Base-by-base conservation (phyloP, 768 basidiomycete species). In the Boletellus sp. region DNA sequence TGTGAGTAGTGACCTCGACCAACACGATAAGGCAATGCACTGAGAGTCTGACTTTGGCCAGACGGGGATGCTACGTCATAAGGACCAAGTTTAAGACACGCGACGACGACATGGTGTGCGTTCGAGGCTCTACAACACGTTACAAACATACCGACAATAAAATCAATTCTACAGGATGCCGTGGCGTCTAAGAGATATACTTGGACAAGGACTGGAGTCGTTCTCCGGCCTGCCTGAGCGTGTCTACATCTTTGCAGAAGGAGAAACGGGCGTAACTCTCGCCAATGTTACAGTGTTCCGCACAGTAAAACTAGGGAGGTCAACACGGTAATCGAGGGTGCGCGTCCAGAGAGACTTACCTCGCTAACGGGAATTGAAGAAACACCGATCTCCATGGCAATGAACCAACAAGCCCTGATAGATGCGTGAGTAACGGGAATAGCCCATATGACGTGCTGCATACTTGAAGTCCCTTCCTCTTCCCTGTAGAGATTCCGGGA, bases 311-410 rank as follows among this genome's bases (percentile, higher is more conserved):
- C 90, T 94, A 51, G 32, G 24, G 52, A 35, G 48, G 43, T 50
- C 40, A 55, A 36, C 62, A 53, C 15, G 42, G 46, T 17, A 37
- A 36, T 37, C 17, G 10, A 34, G 6, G 22, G 13, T 5, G 31
- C 9, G 32, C 20, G 34, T 12, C 17, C 24, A 4, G 12, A 6
- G 32, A 12, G n/a, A 62, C 79, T 60, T 68, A 92, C 92, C 79
- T 95, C 93, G 78, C 92, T 94, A 51, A 94, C 91, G 12, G 94
- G 94, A 52, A 97, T 96, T 6, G 88, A 84, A 28, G 93, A 94
- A 19, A 97, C 93, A 7, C 91, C 90, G 37, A 95, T 68, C 65
- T 94, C 88, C 67, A 85, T 74, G 2, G 92, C 93, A 55, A 96
- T 87, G 74, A 94, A 95, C 94, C 94, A 97, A 64, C 86, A 86